Base-by-base conservation (phyloP, 2,329 filamentous ascomycete species). In the Escovopsis sp. region DNA sequence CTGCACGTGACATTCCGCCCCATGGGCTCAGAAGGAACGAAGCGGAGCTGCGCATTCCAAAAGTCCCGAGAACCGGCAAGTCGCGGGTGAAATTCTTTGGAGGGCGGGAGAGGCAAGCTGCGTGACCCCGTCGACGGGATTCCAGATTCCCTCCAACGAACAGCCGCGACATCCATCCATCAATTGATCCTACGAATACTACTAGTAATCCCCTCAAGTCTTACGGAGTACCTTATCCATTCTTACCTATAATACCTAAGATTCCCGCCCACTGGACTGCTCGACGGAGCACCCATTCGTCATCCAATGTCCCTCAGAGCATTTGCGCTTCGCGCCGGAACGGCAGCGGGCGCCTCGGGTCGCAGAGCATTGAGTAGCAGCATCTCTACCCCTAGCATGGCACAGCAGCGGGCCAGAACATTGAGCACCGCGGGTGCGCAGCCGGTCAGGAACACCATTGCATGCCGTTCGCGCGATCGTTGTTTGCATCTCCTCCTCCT, bases 361-460 rank as follows among this genome's bases (percentile, higher is more conserved):
- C 62, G 56, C 52, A 56, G 61, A 46, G 59, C 63, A 57, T 65
- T 61, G 49, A 58, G 58, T 58, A 59, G 54, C 48, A 20, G 20
- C 20, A 20, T 20, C 20, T 20, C 20, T n/a, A n/a, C n/a, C n/a
- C n/a, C n/a, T 20, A 20, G 20, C 47, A 94, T 94, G 85, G 85
- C 86, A 59, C 71, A 94, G 49, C 79, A 78, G 20, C 20, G 6
- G 67, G 83, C 83, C 47, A 89, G 83, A 62, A 71, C 87, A 50
- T 64, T 71, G 56, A 72, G 74, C 59, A 68, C 77, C 40, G 68
- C 76, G 50, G 65, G 56, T 32, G 48, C 51, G 46, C 55, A 54
- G 50, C 50, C 53, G 16, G 43, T 45, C 14, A 43, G 43, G n/a
- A 35, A 14, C 24, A 38, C 10, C 20, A 24, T 15, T 16, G 30